Conservation (phyloP, 768 basidiomycete species). For the Serendipita sp. region DNA sequence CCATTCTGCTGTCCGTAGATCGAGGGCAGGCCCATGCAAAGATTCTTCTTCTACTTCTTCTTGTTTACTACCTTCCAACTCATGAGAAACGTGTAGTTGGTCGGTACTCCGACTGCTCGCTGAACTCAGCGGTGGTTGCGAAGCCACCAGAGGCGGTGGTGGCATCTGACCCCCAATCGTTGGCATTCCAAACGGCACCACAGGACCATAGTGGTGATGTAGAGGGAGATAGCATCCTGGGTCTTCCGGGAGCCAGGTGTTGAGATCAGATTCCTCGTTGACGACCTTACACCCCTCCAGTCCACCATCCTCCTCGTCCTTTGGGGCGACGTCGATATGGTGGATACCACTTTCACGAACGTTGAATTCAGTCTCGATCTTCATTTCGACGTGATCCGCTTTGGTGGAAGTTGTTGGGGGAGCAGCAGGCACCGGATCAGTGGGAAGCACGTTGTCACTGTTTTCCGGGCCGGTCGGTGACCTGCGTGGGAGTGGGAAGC, state of each 20-base stretch:
- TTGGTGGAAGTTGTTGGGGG: no score
- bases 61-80: no score
- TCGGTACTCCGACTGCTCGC: not conserved
- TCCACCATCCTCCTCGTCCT: not conserved
- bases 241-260: not conserved
- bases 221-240: not conserved
- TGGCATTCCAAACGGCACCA: no score
- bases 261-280: not conserved
- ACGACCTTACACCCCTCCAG: constrained; percentile 1
- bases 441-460: no score
- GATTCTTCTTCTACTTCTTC: not conserved
- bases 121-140: not conserved
- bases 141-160: no score
- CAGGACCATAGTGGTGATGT: not conserved
- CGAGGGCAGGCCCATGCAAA: not conserved
- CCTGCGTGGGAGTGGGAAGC: not conserved
- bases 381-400: no score
- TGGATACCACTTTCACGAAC: not conserved
- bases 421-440: not conserved
- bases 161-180: no score
- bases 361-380: not conserved
- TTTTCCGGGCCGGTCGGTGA: not conserved
- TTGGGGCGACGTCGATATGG: not conserved
- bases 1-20: not conserved
- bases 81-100: not conserved